phyloP scores from a whole-genome alignment of 208 protist species.

The Acanthamoeba royreba region DNA sequence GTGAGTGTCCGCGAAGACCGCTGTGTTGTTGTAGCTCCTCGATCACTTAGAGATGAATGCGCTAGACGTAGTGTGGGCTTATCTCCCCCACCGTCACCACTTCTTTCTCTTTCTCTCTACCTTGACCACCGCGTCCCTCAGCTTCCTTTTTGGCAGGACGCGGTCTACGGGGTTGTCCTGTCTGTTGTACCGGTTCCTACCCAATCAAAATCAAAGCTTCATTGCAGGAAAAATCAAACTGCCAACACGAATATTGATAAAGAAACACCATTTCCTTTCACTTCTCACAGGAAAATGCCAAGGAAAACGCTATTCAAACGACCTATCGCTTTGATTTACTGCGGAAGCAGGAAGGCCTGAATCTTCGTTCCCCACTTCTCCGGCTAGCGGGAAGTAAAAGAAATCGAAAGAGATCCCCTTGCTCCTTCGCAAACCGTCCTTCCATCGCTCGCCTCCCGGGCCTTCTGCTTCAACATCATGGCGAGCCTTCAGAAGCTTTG shows the following conservation, averaged over 20 bases:
- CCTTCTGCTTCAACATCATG: neutral
- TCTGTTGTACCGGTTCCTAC: too few relatives aligned
- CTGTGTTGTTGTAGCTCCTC: too few relatives aligned
- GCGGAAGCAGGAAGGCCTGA: neutral
- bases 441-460: neutral
- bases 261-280: neutral
- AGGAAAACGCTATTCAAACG: neutral
- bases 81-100: too few relatives aligned
- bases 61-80: too few relatives aligned
- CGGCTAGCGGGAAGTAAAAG: neutral
- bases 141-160: too few relatives aligned
- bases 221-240: neutral
- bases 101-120: too few relatives aligned
- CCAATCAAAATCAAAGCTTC: neutral
- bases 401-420: neutral
- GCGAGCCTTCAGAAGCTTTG: neutral
- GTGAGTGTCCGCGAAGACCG: too few relatives aligned
- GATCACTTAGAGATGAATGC: too few relatives aligned
- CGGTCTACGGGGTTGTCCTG: too few relatives aligned
- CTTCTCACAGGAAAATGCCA: too few relatives aligned
- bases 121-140: too few relatives aligned
- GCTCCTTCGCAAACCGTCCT: neutral
- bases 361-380: neutral
- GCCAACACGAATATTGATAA: neutral
- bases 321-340: neutral